Percentiles rank a stretch among this genome's conserved stretches.
Evolutionary conservation across 163 green algal genomes (phyloP).

Genomic region (Trebouxiophyceae sp.): DNA sequence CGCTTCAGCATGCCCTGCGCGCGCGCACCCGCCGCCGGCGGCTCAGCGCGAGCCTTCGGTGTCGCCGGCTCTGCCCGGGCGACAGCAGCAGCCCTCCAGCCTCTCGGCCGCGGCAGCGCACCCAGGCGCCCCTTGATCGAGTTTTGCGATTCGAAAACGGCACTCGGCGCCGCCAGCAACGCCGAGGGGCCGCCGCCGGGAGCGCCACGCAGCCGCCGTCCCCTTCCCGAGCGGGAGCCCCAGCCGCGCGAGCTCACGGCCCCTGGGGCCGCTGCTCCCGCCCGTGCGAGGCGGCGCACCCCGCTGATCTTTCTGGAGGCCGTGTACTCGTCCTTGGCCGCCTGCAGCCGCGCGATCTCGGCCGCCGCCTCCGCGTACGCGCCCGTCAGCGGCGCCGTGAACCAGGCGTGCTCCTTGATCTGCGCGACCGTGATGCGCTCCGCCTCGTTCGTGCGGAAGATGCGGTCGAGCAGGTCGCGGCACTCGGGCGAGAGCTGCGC

Average conservation of each 20-base stretch:
- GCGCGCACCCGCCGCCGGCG: neutral
- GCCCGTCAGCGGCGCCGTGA: constrained; percentile 32
- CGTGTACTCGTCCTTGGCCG: constrained; percentile 26
- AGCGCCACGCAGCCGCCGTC: too few species aligned
- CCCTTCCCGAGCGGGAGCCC: too few species aligned
- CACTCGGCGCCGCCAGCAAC: too few species aligned
- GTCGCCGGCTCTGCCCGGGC: neutral
- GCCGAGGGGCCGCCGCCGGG: too few species aligned
- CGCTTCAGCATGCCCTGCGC: constrained; percentile 6
- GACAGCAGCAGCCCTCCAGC: too few species aligned
- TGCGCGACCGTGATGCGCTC: constrained; percentile 42
- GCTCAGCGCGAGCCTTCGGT: neutral
- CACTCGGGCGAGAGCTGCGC: constrained; percentile 41
- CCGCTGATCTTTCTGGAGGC: constrained; percentile 9
- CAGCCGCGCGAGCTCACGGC: too few species aligned
- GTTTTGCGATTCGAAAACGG: too few species aligned
- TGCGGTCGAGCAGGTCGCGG: constrained; percentile 68
- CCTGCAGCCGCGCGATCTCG: constrained; percentile 37
- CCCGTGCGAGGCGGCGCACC: constrained; percentile 5
- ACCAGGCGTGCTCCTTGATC: constrained; percentile 81
- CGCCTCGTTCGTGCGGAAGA: constrained; percentile 67
- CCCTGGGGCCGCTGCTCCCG: constrained; percentile 8
- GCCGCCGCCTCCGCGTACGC: constrained; percentile 36
- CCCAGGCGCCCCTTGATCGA: too few species aligned
- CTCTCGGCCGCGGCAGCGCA: too few species aligned